Percentiles rank a stretch among this genome's conserved stretches.
These are phyloP conservation scores for Blastobotrys attinorum DNA, from an alignment of 805 yeast genomes.

Conservation along the genomic window DNA sequence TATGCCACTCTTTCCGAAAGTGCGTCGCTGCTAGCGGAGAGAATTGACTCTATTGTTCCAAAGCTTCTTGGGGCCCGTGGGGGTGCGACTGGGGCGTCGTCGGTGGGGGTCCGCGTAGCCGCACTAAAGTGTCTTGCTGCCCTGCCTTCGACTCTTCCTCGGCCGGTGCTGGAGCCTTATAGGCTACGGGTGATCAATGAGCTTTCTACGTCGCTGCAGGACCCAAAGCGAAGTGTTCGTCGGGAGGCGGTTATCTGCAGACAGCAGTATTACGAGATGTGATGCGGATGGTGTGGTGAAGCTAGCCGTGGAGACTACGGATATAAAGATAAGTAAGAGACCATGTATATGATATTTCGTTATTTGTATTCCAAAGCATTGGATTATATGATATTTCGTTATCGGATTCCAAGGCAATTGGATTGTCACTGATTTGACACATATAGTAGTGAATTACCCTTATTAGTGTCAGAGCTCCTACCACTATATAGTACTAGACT, in stretches of 20 bases:
- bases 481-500: too few species aligned
- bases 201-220: conserved; percentile 54
- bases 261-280: conserved; percentile 59
- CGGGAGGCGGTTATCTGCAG: conserved; percentile 71
- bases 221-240: conserved; percentile 65
- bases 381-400: too few species aligned
- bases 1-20: conserved; percentile 49
- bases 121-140: conserved; percentile 53
- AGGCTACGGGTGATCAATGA: conserved; percentile 41
- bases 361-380: too few species aligned
- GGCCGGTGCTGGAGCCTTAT: conserved; percentile 43
- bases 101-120: conserved; percentile 45
- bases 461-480: too few species aligned
- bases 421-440: too few species aligned
- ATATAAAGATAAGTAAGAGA: too few species aligned
- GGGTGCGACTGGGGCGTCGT: conserved; percentile 18
- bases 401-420: too few species aligned
- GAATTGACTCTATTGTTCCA: conserved; percentile 52
- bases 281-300: too few species aligned
- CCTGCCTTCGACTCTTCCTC: conserved; percentile 32
- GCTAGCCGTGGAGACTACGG: too few species aligned
- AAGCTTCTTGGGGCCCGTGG: conserved; percentile 36
- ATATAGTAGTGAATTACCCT: too few species aligned
- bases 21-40: conserved; percentile 42
- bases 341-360: too few species aligned